Evolutionary conservation across 2,329 filamentous ascomycete genomes (phyloP), one percentile per base, ranked within the genome.

Genomic region (Ceratocystis albifundus): DNA sequence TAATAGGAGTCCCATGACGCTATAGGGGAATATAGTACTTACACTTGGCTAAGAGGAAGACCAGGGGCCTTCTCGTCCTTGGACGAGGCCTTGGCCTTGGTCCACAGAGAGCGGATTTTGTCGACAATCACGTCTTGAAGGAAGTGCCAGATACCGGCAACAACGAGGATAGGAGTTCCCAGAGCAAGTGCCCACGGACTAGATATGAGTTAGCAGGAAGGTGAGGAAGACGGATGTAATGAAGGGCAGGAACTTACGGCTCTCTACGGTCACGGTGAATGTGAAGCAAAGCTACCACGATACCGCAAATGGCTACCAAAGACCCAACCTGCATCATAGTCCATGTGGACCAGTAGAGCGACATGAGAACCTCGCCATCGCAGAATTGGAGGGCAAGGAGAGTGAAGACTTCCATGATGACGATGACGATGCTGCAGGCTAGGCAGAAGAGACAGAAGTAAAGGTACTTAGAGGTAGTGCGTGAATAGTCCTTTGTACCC

Each of bases 301-400:
- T 80, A 32, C 83, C 83, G 12, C 80, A 72, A 70, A 84, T 83
- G 67, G 83, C 83, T 45, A 84, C 83, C 68, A 83, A 74, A 1
- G 80, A 80, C 4, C 82, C 83, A 1, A 84, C 74, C 70, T 85
- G 82, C 4, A 84, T 75, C 77, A 83, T 82, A 25, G 81, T 82
- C 81, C 82, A 85, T 1, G 82, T 83, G 0, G 82, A 80, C 82
- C 82, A 85, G 72, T 84, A 84, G 0, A 85, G 74, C 1, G 79
- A 78, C 74, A 84, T 84, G 66, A 85, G 77, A 69, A 84, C 80
- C 70, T 85, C 83, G 8, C 82, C 82, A 46, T 83, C 80, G 69
- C 83, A 85, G 69, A 83, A 85, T 69, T 85, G 80, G 3, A 84
- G 72, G 0, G 80, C 80, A 66, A 83, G 70, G 20, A 84, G 77